phyloP scores from a whole-genome alignment of 257 asterid genomes.

The Gynochthodes officinalis region DNA sequence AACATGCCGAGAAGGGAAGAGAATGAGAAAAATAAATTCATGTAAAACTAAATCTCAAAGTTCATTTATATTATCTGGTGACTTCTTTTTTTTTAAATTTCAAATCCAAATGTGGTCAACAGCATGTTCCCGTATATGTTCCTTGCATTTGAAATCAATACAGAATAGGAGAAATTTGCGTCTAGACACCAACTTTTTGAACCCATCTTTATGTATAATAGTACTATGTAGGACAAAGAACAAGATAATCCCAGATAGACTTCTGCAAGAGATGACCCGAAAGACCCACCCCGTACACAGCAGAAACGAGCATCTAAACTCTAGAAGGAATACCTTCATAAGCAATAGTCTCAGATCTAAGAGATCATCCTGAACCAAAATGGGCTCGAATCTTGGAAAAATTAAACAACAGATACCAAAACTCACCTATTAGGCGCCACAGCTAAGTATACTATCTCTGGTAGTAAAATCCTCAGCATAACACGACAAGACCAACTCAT shows the following conservation, averaged over 20 bases:
- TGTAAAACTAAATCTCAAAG: neutral
- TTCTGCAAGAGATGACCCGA: neutral
- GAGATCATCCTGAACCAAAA: neutral
- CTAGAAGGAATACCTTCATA: neutral
- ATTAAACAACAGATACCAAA: neutral
- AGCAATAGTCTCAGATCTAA: conserved; percentile 16
- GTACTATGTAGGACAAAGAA: neutral
- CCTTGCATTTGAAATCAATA: neutral
- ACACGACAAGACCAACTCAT: neutral
- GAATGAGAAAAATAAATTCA: neutral
- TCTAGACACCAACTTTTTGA: neutral
- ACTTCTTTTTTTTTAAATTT: neutral
- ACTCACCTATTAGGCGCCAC: neutral
- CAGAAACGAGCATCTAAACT: conserved; percentile 2
- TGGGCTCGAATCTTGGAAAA: neutral
- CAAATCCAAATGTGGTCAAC: neutral
- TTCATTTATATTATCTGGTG: no score
- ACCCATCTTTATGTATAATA: neutral
- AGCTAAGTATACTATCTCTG: neutral
- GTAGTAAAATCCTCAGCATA: neutral
- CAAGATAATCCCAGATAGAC: neutral
- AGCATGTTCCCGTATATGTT: neutral
- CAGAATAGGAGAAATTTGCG: conserved; percentile 1
- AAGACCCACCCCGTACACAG: neutral
- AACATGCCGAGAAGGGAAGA: no score